A percentile compares a stretch with the other conserved stretches of the same genome.
These are phyloP conservation scores for Xylaria sp. DNA, from an alignment of 2,329 filamentous ascomycete species.

Conservation along the genomic window DNA sequence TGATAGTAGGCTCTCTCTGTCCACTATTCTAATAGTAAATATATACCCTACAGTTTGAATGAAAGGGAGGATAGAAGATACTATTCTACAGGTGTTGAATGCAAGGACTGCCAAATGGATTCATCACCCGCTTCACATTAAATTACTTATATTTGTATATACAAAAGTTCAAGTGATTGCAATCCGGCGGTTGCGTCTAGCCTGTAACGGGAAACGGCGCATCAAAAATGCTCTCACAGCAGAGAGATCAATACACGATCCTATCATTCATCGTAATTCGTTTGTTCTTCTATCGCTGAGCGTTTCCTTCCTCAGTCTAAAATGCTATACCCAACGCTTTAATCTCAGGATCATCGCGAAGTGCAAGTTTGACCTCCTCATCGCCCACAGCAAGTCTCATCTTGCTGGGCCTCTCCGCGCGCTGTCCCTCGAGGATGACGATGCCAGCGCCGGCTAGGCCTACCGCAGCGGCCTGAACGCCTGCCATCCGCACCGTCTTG, in stretches of 20 bases:
- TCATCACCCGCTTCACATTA: background rate
- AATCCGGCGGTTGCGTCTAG: background rate
- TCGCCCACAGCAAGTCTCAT: conserved; percentile 87
- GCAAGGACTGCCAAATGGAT: background rate
- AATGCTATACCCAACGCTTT: conserved; percentile 76
- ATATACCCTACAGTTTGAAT: conserved; percentile 5
- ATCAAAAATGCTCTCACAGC: no score
- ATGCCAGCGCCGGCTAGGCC: conserved; percentile 90
- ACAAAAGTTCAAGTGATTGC: background rate
- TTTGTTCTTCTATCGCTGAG: background rate
- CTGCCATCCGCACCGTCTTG: conserved; percentile 43
- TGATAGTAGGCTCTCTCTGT: background rate
- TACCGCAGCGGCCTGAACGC: conserved; percentile 76
- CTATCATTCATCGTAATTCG: conserved; percentile 17
- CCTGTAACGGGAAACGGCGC: no score
- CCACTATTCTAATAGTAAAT: background rate
- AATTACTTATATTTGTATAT: conserved; percentile 14
- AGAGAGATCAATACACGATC: background rate
- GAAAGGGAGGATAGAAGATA: background rate
- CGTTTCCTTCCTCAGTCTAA: conserved; percentile 35
- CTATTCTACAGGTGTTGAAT: background rate
- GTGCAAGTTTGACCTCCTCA: conserved; percentile 88
- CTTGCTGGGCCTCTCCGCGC: conserved; percentile 87
- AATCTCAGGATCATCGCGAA: conserved; percentile 88
- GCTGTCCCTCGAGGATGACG: conserved; percentile 82